Evolutionary conservation across 1,284 basidiomycete species (phyloP), one percentile per base, ranked within the genome.

Genomic region (Thelephora terrestris): DNA sequence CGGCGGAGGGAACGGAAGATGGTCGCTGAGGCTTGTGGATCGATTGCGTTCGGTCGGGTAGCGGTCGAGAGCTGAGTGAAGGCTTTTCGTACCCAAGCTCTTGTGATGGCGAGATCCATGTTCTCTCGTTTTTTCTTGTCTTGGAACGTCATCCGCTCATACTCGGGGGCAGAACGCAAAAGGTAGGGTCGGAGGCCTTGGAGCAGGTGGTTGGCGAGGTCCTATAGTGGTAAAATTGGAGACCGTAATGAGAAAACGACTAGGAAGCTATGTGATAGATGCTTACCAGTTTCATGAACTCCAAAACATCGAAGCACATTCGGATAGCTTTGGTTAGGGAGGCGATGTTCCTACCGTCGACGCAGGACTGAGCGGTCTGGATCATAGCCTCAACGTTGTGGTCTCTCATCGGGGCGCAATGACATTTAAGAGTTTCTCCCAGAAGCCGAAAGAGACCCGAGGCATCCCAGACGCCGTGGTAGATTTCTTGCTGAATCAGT

Each of bases 151-250:
- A 79, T 78, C 55, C 83, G 75, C 65, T 95, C 91, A 59, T 90
- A 91, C 43, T 83, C 78, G 36, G 82, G 81, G 0, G 91, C 85
- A 32, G 84, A 83, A 52, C 84, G 79, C 56, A 91, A 76, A 51
- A 96, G 76, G 67, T 84, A 90, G 16, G 90, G 88, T 48, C 91
- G 83, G 16, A 93, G 74, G 25, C 87, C 83, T 62, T 92, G 85
- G 18, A 95, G 77, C 68, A 95, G 92, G 66, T 95, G 92, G 63
- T 96, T 96, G 36, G 92, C 91, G 56, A 95, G 91, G 64, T 96
- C 92, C 90, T 92, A 60, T 6, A 52, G 49, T 43, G 42, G 42
- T 17, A 50, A 35, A 39, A 48, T 45, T 37, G 45, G 43, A 47
- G 35, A 46, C 45, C 32, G 40, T 27, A 40, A 47, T 40, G 44